A percentile compares a stretch with the other conserved stretches of the same genome.
phyloP scores from a whole-genome alignment of 306 rosid species.

The Casuarina equisetifolia region DNA sequence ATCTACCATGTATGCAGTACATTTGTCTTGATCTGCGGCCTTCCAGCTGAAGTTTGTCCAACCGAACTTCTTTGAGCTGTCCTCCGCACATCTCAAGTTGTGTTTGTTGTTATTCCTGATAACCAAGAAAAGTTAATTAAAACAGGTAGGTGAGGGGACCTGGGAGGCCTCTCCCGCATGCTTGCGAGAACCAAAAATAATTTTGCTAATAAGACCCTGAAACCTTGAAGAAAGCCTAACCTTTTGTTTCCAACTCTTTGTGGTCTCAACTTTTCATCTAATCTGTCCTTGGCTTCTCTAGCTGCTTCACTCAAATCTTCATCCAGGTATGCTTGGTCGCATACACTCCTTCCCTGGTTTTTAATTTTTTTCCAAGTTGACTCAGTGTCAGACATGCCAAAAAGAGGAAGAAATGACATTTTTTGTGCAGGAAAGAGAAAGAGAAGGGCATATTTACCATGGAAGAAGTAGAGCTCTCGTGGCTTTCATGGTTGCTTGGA shows the following conservation, averaged over 20 bases:
- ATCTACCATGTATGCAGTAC: constrained; percentile 62
- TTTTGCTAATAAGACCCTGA: background rate
- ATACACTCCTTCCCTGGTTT: constrained; percentile 34
- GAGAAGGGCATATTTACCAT: constrained; percentile 32
- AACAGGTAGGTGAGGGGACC: background rate
- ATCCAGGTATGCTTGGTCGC: constrained; percentile 37
- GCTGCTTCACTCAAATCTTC: constrained; percentile 57
- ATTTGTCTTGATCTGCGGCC: constrained; percentile 61
- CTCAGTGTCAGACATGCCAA: background rate
- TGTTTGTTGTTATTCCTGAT: constrained; percentile 5
- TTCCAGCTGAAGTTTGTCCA: constrained; percentile 75
- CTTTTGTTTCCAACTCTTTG: constrained; percentile 46
- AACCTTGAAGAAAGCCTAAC: constrained; percentile 9
- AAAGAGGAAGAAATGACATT: background rate
- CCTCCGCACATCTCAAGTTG: constrained; percentile 21
- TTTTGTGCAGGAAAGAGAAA: background rate
- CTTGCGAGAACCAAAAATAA: background rate
- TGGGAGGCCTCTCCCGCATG: too few relatives aligned
- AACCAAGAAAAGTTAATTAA: background rate
- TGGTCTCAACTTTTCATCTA: constrained; percentile 61
- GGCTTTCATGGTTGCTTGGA: constrained; percentile 56
- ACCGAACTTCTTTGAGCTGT: constrained; percentile 43
- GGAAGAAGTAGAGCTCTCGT: constrained; percentile 38
- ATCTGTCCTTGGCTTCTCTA: constrained; percentile 70
- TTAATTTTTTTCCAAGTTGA: background rate